Percentiles rank a stretch among this genome's conserved stretches.
phyloP scores from a whole-genome alignment of 306 rosid species.

The Ceratonia siliqua region DNA sequence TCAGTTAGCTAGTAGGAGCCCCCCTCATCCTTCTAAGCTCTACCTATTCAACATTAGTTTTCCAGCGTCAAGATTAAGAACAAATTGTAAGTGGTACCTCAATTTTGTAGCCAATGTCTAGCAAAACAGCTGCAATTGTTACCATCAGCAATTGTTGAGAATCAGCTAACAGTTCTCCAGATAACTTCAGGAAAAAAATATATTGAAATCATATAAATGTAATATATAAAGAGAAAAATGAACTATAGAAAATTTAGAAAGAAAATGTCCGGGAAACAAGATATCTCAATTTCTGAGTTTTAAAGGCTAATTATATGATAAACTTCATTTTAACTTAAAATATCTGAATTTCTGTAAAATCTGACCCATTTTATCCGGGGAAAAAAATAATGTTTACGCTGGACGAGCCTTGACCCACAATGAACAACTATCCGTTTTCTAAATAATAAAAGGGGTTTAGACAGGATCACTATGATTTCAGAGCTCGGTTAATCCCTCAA shows the following conservation, averaged over 20 bases:
- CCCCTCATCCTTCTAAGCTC: neutral
- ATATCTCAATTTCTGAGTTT: too few relatives aligned
- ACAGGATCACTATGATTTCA: neutral
- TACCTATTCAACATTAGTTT: neutral
- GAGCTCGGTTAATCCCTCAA: neutral
- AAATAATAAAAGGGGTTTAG: neutral
- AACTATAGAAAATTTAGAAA: neutral
- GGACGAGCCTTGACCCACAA: slow-evolving; percentile 28
- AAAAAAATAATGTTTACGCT: neutral
- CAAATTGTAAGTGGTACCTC: slow-evolving; percentile 54
- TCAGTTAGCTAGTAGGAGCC: neutral
- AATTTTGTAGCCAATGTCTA: slow-evolving; percentile 74
- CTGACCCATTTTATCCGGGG: neutral
- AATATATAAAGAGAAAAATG: slow-evolving; percentile 19
- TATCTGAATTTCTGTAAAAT: neutral
- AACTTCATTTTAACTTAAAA: slow-evolving; percentile 27
- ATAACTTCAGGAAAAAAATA: slow-evolving; percentile 57
- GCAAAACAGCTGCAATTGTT: slow-evolving; percentile 77
- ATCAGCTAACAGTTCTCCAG: slow-evolving; percentile 77
- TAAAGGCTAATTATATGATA: neutral
- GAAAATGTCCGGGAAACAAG: too few relatives aligned
- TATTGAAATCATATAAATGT: slow-evolving; percentile 7
- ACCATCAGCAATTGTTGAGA: slow-evolving; percentile 81
- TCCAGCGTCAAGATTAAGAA: slow-evolving; percentile 12
- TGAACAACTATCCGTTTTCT: neutral